These are phyloP conservation scores for Liquidambar formosana DNA, from an alignment of 164 flowering plant species.

Conservation along the genomic window DNA sequence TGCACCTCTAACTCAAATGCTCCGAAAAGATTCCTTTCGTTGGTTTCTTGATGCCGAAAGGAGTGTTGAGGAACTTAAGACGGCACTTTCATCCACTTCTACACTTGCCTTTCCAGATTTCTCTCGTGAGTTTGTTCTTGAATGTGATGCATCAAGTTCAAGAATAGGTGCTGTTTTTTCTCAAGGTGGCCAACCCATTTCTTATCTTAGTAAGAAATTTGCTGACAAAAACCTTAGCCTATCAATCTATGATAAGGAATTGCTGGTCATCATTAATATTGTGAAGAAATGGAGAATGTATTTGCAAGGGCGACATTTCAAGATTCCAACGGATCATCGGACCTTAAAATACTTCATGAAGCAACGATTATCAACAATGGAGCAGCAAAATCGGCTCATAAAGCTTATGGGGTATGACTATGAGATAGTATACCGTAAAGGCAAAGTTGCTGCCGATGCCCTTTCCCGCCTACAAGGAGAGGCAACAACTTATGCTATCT, in stretches of 20 bases:
- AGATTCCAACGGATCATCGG: background rate
- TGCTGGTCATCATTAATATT: background rate
- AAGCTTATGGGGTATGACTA: background rate
- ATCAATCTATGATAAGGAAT: background rate
- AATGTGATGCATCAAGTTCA: background rate
- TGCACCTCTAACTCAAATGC: background rate
- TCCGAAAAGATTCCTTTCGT: background rate
- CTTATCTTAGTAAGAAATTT: background rate
- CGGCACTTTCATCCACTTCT: background rate
- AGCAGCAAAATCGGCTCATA: too few relatives aligned
- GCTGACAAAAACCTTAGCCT: too few relatives aligned
- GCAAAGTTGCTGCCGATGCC: background rate
- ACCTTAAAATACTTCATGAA: background rate
- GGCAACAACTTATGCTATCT: background rate
- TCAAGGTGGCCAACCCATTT: background rate
- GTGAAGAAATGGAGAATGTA: conserved; percentile 2
- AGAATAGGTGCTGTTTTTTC: background rate
- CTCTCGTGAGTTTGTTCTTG: background rate
- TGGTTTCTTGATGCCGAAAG: background rate
- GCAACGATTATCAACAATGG: background rate
- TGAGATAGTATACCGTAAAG: background rate
- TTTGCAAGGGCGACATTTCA: background rate
- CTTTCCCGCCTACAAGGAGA: background rate
- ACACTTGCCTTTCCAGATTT: background rate
- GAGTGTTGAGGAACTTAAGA: background rate